phyloP scores from a whole-genome alignment of 1,284 basidiomycete genomes.

The Tilletia setariae region DNA sequence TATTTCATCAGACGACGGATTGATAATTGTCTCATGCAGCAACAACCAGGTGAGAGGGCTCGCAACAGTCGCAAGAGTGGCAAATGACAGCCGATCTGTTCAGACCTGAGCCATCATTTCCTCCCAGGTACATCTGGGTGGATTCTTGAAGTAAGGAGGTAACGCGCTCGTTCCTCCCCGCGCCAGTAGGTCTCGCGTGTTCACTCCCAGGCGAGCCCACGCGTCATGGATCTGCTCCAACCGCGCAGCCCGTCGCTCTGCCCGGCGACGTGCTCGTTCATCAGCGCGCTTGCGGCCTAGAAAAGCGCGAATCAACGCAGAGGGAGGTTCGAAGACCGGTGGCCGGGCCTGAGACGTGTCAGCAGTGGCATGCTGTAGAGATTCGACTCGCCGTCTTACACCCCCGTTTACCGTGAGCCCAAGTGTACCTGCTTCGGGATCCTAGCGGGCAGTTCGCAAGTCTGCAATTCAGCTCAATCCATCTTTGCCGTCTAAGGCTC shows the following conservation, averaged over 20 bases:
- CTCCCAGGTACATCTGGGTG: background rate
- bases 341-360: background rate
- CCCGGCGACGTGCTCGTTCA: background rate
- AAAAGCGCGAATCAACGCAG: background rate
- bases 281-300: background rate
- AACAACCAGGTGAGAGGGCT: slow-evolving; percentile 76
- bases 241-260: background rate
- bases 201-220: background rate
- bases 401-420: background rate
- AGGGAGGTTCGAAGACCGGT: background rate
- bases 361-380: background rate
- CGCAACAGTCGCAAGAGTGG: no score
- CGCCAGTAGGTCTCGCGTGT: slow-evolving; percentile 8
- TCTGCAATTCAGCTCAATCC: no score
- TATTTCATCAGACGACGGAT: slow-evolving; percentile 72
- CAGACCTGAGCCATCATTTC: slow-evolving; percentile 2
- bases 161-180: background rate
- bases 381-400: background rate
- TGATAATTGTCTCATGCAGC: slow-evolving; percentile 72
- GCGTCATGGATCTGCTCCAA: slow-evolving; percentile 5
- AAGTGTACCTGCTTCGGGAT: background rate
- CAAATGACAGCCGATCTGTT: no score
- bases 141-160: background rate
- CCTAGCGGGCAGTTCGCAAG: background rate
- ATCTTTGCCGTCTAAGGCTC: no score